Conservation (phyloP, 768 basidiomycete species). For the Auricularia auricula-judae region DNA sequence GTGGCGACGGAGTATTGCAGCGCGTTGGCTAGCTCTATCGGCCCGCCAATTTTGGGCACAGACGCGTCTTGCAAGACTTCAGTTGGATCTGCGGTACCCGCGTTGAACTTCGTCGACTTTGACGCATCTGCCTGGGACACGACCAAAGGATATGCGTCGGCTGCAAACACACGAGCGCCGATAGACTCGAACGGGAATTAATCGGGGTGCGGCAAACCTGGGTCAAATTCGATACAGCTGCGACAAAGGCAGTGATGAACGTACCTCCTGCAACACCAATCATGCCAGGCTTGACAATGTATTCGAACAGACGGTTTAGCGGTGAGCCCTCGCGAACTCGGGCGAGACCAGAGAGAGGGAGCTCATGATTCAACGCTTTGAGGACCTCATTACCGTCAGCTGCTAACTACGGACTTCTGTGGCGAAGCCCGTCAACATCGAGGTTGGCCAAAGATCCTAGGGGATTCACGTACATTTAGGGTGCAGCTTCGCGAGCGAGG, state of each 20-base stretch:
- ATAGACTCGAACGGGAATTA: constrained; percentile 63
- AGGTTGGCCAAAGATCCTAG: too few species aligned
- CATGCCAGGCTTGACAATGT: constrained; percentile 40
- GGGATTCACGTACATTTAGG: too few species aligned
- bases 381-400: not conserved
- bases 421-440: too few species aligned
- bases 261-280: constrained; percentile 51
- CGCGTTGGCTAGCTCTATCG: constrained; percentile 48
- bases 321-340: constrained; percentile 41
- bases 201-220: constrained; percentile 46
- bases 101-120: constrained; percentile 33
- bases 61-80: not conserved
- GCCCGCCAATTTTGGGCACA: constrained; percentile 51
- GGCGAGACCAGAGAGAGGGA: constrained; percentile 54
- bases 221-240: not conserved
- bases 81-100: not conserved
- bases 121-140: constrained; percentile 18
- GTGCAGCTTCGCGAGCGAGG: too few species aligned
- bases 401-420: too few species aligned
- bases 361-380: constrained; percentile 50
- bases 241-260: not conserved
- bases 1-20: constrained; percentile 55
- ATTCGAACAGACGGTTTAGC: constrained; percentile 57
- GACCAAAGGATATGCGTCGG: constrained; percentile 38
- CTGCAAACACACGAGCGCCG: constrained; percentile 39